These are phyloP conservation scores for Henningerozyma blattae DNA, from an alignment of 805 yeast species.

Conservation along the genomic window DNA sequence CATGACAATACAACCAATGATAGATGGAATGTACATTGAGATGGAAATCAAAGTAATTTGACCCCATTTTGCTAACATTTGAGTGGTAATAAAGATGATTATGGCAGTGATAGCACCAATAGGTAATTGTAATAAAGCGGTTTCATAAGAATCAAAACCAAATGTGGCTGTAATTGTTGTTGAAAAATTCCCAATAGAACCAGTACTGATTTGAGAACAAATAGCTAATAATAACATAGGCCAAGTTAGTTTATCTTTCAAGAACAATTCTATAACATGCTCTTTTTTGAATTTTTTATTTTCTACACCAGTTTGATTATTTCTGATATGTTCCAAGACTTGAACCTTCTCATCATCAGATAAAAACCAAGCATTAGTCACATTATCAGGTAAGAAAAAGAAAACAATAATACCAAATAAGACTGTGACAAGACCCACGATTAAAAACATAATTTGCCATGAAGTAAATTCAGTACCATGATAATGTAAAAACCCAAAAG, in stretches of 20 bases:
- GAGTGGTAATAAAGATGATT: constrained; percentile 29
- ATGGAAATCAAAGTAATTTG: constrained; percentile 27
- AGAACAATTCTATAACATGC: constrained; percentile 36
- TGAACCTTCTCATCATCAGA: constrained; percentile 31
- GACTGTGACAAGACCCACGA: constrained; percentile 44
- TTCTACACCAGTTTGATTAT: constrained; percentile 41
- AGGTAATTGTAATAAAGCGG: constrained; percentile 45
- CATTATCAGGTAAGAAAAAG: constrained; percentile 40
- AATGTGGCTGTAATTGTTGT: constrained; percentile 40
- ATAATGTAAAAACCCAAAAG: constrained; percentile 45
- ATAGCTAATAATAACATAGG: constrained; percentile 36
- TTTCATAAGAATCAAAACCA: constrained; percentile 33
- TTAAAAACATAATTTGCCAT: constrained; percentile 52
- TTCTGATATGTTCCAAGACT: constrained; percentile 34
- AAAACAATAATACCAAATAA: constrained; percentile 35
- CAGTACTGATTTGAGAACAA: constrained; percentile 36
- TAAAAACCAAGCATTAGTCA: constrained; percentile 29
- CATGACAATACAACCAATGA: constrained; percentile 38
- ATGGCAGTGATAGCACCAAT: constrained; percentile 39
- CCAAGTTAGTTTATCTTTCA: constrained; percentile 38
- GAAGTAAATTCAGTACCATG: constrained; percentile 30
- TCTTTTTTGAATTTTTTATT: constrained; percentile 32
- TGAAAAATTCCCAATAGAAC: constrained; percentile 41
- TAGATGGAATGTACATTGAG: constrained; percentile 35
- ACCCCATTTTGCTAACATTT: constrained; percentile 26